Percentiles rank a stretch among this genome's conserved stretches.
Conservation (phyloP, 257 asterid species). For the Leonotis leonurus region DNA sequence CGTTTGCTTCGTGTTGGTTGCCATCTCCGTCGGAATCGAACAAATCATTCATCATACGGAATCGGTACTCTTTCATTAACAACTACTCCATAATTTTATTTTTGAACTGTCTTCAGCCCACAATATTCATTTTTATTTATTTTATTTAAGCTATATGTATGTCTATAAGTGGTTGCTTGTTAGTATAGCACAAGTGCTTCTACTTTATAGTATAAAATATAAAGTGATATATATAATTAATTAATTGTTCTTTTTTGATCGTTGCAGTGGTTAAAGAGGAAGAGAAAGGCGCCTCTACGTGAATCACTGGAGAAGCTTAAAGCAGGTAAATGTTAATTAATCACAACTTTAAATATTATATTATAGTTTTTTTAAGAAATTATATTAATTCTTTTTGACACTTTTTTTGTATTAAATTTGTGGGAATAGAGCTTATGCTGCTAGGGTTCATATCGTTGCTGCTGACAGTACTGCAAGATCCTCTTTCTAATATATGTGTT, state of each 20-base stretch:
- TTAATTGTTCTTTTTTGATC: background rate
- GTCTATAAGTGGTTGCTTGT: too few species aligned
- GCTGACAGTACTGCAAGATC: constrained; percentile 40
- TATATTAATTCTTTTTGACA: background rate
- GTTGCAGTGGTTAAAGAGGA: constrained; percentile 56
- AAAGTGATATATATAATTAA: too few species aligned
- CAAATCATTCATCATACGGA: constrained; percentile 43
- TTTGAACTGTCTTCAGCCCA: too few species aligned
- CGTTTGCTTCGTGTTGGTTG: constrained; percentile 60
- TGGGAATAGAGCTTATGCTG: constrained; percentile 63
- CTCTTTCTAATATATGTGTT: constrained; percentile 45
- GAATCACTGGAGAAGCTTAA: constrained; percentile 72
- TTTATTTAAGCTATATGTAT: too few species aligned
- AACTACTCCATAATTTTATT: too few species aligned
- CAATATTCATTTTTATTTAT: too few species aligned
- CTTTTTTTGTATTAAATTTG: too few species aligned
- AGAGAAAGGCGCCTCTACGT: constrained; percentile 32
- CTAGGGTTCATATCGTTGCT: constrained; percentile 68
- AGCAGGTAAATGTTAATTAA: constrained; percentile 42
- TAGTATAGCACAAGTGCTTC: too few species aligned
- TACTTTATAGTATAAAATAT: too few species aligned
- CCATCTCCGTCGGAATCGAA: constrained; percentile 47
- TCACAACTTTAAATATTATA: too few species aligned
- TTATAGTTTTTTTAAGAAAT: background rate
- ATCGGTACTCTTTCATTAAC: too few species aligned